Conservation (phyloP, 139 green algal species). For the Diplosphaera chodatii region DNA sequence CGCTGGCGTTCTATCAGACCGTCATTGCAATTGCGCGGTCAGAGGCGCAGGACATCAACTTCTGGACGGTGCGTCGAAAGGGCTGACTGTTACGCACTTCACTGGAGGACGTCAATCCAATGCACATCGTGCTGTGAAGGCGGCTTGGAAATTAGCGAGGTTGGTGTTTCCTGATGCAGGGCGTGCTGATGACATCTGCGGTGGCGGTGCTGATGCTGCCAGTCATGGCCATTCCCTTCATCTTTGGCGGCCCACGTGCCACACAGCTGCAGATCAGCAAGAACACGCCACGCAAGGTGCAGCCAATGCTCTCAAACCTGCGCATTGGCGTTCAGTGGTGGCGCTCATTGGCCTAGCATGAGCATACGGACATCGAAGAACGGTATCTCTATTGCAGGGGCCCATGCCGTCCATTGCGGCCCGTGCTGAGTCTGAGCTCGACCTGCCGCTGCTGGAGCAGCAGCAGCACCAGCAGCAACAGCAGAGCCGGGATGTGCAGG, state of each 20-base stretch:
- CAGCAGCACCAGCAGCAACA: background rate
- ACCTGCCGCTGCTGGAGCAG: background rate
- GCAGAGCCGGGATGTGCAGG: background rate
- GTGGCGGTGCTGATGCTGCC: conserved; percentile 8
- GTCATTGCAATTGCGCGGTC: conserved; percentile 10
- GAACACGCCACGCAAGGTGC: background rate
- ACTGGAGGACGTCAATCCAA: too few relatives aligned
- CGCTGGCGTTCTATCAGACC: conserved; percentile 9
- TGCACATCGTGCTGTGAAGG: too few relatives aligned
- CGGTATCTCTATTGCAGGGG: too few relatives aligned
- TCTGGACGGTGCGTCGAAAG: background rate
- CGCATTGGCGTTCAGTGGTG: too few relatives aligned
- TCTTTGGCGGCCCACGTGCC: conserved; percentile 12
- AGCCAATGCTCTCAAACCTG: too few relatives aligned
- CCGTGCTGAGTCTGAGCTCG: background rate
- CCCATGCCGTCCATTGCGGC: background rate
- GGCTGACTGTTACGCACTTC: too few relatives aligned
- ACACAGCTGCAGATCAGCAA: background rate
- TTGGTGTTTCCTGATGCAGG: background rate
- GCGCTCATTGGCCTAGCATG: too few relatives aligned
- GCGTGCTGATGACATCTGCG: conserved; percentile 8
- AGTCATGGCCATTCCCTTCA: conserved; percentile 14
- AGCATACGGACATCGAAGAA: too few relatives aligned
- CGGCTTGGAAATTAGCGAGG: too few relatives aligned
- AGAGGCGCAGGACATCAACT: background rate